Percentiles rank a stretch among this genome's conserved stretches.
phyloP scores from a whole-genome alignment of 148 eudicot genomes.

The Rhododendron williamsianum region DNA sequence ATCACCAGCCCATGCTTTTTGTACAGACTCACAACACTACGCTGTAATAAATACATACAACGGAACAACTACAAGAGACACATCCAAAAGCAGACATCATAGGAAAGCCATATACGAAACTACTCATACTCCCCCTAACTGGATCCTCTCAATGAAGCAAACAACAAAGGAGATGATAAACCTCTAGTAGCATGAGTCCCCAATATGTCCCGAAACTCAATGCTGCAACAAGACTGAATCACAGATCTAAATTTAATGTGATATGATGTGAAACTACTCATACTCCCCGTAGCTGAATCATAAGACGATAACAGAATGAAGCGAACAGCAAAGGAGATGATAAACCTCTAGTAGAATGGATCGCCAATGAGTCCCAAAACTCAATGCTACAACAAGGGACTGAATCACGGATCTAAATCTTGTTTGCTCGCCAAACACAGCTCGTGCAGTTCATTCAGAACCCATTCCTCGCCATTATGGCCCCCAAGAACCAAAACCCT shows the following conservation, averaged over 20 bases:
- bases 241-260: conserved; percentile 26
- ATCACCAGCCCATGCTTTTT: not conserved
- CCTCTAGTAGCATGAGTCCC: not conserved
- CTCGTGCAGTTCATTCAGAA: conserved; percentile 73
- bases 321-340: not conserved
- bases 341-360: not conserved
- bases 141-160: not conserved
- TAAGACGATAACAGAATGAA: not conserved
- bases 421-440: conserved; percentile 68
- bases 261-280: not conserved
- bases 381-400: not conserved
- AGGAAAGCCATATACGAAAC: not conserved
- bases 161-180: not conserved
- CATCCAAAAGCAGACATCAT: not conserved
- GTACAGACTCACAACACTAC: not conserved
- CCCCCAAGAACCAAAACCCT: conserved; percentile 79
- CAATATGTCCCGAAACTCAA: not conserved
- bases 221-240: conserved; percentile 13
- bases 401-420: conserved; percentile 41
- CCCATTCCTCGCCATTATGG: conserved; percentile 80
- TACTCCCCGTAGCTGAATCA: not conserved
- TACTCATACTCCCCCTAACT: not conserved
- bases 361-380: not conserved
- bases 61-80: not conserved
- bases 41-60: not conserved